A percentile compares a stretch with the other conserved stretches of the same genome.
Evolutionary conservation across 2,329 filamentous ascomycete genomes (phyloP).

Genomic region (Beauveria scarabaeidicola): DNA sequence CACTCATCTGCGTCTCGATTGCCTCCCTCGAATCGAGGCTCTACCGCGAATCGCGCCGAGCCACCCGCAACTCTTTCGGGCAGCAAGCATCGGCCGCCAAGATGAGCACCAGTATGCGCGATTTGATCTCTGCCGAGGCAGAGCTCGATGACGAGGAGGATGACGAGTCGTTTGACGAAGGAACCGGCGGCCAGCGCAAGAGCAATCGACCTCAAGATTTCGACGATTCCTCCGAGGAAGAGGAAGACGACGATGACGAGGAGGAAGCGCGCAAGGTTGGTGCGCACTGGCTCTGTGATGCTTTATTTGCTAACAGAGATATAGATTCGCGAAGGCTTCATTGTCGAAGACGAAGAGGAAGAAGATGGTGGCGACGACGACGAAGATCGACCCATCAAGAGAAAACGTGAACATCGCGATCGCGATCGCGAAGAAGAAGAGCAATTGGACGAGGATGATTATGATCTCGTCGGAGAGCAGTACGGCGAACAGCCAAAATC

Average conservation of each 20-base stretch:
- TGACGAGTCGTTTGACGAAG: conserved; percentile 74
- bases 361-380: conserved; percentile 55
- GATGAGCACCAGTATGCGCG: conserved; percentile 59
- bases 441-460: conserved; percentile 88
- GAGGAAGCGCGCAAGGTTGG: conserved; percentile 70
- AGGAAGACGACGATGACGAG: conserved; percentile 86
- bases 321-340: conserved; percentile 88
- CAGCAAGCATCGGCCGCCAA: conserved; percentile 23
- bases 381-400: conserved; percentile 51
- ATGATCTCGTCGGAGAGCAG: conserved; percentile 86
- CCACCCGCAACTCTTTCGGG: neutral
- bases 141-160: conserved; percentile 80
- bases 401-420: conserved; percentile 68
- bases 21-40: neutral
- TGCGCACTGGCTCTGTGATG: conserved; percentile 1
- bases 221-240: conserved; percentile 85
- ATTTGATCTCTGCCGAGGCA: conserved; percentile 77
- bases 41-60: neutral
- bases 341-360: conserved; percentile 75
- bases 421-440: conserved; percentile 76
- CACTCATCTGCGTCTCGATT: neutral
- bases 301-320: neutral
- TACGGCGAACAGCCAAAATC: conserved; percentile 55
- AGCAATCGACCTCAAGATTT: conserved; percentile 35
- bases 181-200: conserved; percentile 51